phyloP scores from a whole-genome alignment of 129 eudicot genomes.

The Pittosporum tobira region DNA sequence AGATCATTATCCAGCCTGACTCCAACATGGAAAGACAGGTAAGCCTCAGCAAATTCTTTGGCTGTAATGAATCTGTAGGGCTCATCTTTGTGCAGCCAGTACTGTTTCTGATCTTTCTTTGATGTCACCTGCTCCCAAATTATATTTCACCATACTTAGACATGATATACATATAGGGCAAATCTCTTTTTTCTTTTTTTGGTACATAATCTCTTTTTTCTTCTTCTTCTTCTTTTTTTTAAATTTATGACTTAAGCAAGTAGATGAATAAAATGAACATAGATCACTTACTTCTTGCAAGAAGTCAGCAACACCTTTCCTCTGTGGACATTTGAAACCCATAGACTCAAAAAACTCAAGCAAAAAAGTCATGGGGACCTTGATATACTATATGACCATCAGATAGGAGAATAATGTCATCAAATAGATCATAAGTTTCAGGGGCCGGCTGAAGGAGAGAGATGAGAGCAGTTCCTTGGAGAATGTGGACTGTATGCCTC shows the following conservation, averaged over 20 bases:
- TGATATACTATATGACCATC: slow-evolving; percentile 27
- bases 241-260: background rate
- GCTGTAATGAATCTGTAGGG: slow-evolving; percentile 15
- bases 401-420: slow-evolving; percentile 27
- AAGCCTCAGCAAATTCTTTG: slow-evolving; percentile 16
- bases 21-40: slow-evolving; percentile 18
- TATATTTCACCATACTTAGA: too few species aligned
- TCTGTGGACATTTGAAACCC: slow-evolving; percentile 29
- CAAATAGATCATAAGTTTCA: slow-evolving; percentile 23
- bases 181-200: too few species aligned
- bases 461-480: slow-evolving; percentile 21
- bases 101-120: slow-evolving; percentile 23
- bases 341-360: slow-evolving; percentile 22
- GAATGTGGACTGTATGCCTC: slow-evolving; percentile 20
- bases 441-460: slow-evolving; percentile 34
- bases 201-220: too few species aligned
- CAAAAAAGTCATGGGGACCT: slow-evolving; percentile 20
- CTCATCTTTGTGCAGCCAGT: slow-evolving; percentile 16
- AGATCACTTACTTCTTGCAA: slow-evolving; percentile 25
- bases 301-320: slow-evolving; percentile 31
- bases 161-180: too few species aligned
- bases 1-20: slow-evolving; percentile 10
- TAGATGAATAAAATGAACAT: too few species aligned
- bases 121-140: slow-evolving; percentile 23
- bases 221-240: too few species aligned